Evolutionary conservation across 1,139 yeast species (phyloP), one percentile per base, ranked within the genome.

Genomic region (Debaryomyces sp.): DNA sequence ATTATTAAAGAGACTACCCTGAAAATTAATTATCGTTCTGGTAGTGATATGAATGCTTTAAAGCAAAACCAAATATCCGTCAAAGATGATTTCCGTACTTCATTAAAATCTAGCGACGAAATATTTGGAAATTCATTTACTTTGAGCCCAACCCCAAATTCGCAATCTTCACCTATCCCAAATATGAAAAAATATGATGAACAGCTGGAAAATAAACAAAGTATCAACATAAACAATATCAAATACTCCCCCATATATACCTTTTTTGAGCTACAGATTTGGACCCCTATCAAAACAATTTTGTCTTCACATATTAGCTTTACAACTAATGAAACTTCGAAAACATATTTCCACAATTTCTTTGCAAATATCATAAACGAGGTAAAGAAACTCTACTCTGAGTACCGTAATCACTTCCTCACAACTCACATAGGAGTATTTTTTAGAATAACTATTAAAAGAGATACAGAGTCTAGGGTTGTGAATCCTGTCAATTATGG

Each of bases 381-480:
- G 33, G 44, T 12, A 13, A 48, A 5, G 22, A 23, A 6, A 40
- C 50, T 40, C 17, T 54, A 55, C 17, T 41, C 52, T 4, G 47
- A 51, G 10, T 61, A 60, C 44, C 53, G 50, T 21, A 53, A 50
- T 21, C 54, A 57, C 27, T 65, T 66, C 48, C 57, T 64, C 34
- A 52, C 64, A 4, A 67, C 78, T 0, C 66, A 65, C 5, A 45
- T 76, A 17, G 86, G 85, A 2, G 51, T 71, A 6, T 67, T 80
- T 10, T 79, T 82, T 61, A 66, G 84, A 51, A 67, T 70, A 6
- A 74, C 83, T 0, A 59, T 80, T 21, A 69, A 70, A 43, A 70
- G 84, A 55, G 87, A 85, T 55, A 80, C 89, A 0, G 83, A 83
- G 52, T 75, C 81, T 18, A 66, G 90, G 41, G 74, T 85, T 1